Evolutionary conservation across 2,329 filamentous ascomycete species (phyloP).

Genomic region (Blastomyces emzantsi): DNA sequence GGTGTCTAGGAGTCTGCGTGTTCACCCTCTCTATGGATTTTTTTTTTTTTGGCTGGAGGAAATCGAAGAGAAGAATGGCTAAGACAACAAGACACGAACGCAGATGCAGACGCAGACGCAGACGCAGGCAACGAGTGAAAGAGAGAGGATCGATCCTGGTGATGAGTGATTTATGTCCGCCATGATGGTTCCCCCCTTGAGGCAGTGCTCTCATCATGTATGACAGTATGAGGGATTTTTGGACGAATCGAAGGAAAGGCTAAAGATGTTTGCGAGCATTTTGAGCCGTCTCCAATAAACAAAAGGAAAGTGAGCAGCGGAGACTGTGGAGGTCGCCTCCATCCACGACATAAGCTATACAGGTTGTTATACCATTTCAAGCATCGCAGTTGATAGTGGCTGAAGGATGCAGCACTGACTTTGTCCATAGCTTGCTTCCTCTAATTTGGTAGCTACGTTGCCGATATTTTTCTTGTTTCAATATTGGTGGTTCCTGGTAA

Average conservation of each 20-base stretch:
- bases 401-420: neutral
- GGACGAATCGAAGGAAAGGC: neutral
- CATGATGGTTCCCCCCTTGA: neutral
- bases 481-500: neutral
- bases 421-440: neutral
- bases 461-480: neutral
- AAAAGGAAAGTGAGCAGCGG: neutral
- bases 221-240: constrained; percentile 7
- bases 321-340: neutral
- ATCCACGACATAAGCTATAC: neutral
- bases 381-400: neutral
- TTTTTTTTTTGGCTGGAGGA: neutral
- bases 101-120: neutral
- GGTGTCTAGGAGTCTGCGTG: neutral
- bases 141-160: neutral
- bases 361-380: neutral
- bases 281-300: neutral
- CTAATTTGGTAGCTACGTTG: neutral
- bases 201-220: neutral
- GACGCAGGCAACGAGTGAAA: neutral
- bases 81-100: neutral
- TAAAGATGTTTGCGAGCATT: neutral
- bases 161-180: constrained; percentile 3
- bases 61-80: neutral
- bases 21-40: neutral